phyloP scores from a whole-genome alignment of 73 alveolate species.

The Paramecium tetraurelia region DNA sequence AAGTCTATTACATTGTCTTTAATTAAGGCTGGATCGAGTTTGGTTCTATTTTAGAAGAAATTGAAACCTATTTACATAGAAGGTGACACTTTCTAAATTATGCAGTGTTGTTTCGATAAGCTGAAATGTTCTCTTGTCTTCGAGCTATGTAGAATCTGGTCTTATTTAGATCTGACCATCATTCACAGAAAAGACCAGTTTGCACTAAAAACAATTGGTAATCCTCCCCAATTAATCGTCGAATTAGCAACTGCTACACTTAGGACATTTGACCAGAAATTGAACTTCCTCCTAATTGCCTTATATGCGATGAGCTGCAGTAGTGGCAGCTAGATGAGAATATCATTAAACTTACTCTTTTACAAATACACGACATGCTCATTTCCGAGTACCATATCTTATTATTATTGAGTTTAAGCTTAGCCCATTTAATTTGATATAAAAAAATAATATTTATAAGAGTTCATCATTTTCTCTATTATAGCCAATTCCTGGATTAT shows the following conservation, averaged over 20 bases:
- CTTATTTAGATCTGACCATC: not conserved
- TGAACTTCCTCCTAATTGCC: not conserved
- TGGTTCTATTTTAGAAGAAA: not conserved
- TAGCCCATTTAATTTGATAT: not conserved
- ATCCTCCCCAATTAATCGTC: constrained; percentile 35
- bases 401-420: not conserved
- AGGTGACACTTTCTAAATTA: not conserved
- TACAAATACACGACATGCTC: not conserved
- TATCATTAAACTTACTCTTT: not conserved
- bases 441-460: not conserved
- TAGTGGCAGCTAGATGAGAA: not conserved
- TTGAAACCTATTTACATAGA: not conserved
- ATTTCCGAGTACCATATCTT: not conserved
- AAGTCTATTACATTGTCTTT: not conserved
- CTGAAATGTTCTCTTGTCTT: not conserved
- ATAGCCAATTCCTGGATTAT: not conserved
- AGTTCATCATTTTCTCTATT: not conserved
- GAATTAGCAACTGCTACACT: not conserved
- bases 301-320: not conserved
- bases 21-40: not conserved
- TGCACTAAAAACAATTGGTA: not conserved
- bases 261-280: not conserved
- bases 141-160: not conserved
- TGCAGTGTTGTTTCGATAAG: not conserved
- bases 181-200: not conserved